phyloP scores from a whole-genome alignment of 805 yeast species.

The Cephaloascus albidus region DNA sequence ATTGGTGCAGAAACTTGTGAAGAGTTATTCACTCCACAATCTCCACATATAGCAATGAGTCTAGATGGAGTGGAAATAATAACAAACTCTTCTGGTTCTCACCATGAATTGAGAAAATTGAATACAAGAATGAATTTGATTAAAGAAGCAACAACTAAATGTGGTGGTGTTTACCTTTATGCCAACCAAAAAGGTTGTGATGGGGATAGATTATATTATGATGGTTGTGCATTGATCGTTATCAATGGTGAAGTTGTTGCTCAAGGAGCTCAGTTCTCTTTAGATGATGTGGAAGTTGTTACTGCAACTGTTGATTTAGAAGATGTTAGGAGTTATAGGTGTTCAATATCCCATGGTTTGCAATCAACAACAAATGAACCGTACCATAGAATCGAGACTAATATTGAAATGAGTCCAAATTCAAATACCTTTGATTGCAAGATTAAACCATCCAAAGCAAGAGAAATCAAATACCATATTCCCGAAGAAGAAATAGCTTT shows the following conservation, averaged over 20 bases:
- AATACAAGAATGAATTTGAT: conserved; percentile 79
- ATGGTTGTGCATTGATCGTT: conserved; percentile 92
- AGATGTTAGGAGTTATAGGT: conserved; percentile 79
- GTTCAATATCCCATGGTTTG: conserved; percentile 64
- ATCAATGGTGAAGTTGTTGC: conserved; percentile 89
- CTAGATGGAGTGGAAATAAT: conserved; percentile 96
- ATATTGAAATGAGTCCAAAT: conserved; percentile 58
- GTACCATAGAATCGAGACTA: conserved; percentile 51
- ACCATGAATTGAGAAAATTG: conserved; percentile 88
- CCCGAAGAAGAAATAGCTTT: conserved; percentile 96
- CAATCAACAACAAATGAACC: conserved; percentile 48
- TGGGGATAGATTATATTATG: conserved; percentile 94
- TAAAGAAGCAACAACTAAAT: conserved; percentile 86
- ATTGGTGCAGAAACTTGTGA: conserved; percentile 99
- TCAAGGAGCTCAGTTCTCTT: conserved; percentile 85
- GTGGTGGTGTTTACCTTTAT: conserved; percentile 93
- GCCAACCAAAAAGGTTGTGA: conserved; percentile 97
- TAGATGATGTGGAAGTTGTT: conserved; percentile 88
- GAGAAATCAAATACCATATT: conserved; percentile 49
- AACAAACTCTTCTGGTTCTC: conserved; percentile 96
- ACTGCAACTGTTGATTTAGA: conserved; percentile 93
- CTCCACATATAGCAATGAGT: conserved; percentile 89
- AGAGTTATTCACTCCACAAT: conserved; percentile 91
- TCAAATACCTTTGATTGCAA: conserved; percentile 49
- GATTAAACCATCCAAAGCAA: conserved; percentile 46